Evolutionary conservation across 148 eudicot species (phyloP), one percentile per base, ranked within the genome.

Genomic region (Rhododendron vialii): DNA sequence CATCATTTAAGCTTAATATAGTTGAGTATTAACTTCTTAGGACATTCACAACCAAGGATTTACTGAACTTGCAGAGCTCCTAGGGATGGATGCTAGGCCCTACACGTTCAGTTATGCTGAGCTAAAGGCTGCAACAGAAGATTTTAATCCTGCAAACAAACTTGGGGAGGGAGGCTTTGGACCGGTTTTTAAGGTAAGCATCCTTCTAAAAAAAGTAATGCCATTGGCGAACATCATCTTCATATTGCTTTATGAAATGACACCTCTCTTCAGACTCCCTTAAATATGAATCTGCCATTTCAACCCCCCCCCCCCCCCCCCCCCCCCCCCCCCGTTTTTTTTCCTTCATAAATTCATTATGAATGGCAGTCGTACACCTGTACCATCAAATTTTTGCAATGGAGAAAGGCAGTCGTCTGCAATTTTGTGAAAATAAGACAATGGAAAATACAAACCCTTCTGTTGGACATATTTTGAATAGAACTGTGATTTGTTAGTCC

Each of bases 161-260:
- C 94, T 93, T 65, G 95, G 95, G 5, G 94, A 92, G 87, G 95
- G 95, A 77, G 94, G 95, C 47, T 93, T 93, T 86, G 95, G 93
- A 83, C 91, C 95, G 35, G 95, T 93, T 84, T 93, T 87, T 87
- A 92, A 91, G 92, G 95, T 93, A 86, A 83, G 48, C 71, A 69
- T 69, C 75, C 10, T 43, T 83, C 28, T 83, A 11, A 30, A 47
- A 35, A 85, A 61, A 26, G 17, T 45, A 2, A 26, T 35, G 26
- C 36, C 3, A 36, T 81, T 7, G 5, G 77, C 11, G 6, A 87
- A 78, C 78, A 22, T 28, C 78, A 22, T 28, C 53, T 55, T 85
- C 38, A 36, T 2, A 14, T 63, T 43, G 53, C 75, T 67, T 43
- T 43, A 33, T 50, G 30, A 69, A 71, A 28, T 84, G 78, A 28